These are phyloP conservation scores for Ilex paraguariensis DNA, from an alignment of 305 asterid species.

Conservation along the genomic window DNA sequence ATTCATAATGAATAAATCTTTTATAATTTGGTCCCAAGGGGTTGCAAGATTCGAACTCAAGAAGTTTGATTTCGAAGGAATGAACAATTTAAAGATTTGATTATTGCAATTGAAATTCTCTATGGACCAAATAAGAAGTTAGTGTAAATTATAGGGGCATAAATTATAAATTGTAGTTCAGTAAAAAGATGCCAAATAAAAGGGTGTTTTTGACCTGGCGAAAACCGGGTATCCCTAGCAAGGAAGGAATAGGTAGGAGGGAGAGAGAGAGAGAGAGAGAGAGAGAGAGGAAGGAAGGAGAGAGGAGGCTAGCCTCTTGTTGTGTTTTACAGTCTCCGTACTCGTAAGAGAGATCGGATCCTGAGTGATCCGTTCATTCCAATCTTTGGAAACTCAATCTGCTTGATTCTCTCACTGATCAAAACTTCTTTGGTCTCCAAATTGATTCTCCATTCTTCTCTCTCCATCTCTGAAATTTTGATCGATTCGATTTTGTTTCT, in stretches of 20 bases:
- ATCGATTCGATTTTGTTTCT: slow-evolving; percentile 11
- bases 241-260: slow-evolving; percentile 6
- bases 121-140: no score
- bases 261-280: slow-evolving; percentile 3
- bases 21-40: no score
- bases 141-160: no score
- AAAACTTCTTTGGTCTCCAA: no score
- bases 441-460: not conserved
- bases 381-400: slow-evolving; percentile 6
- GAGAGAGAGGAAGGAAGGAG: slow-evolving; percentile 14
- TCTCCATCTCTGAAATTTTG: slow-evolving; percentile 14
- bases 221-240: slow-evolving; percentile 7
- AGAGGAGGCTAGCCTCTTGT: slow-evolving; percentile 11
- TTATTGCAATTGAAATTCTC: no score
- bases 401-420: not conserved
- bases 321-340: not conserved
- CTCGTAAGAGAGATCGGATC: slow-evolving; percentile 3
- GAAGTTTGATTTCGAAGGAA: no score
- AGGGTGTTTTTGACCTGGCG: not conserved
- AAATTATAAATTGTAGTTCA: no score
- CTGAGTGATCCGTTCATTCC: slow-evolving; percentile 3
- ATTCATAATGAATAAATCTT: no score
- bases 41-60: no score
- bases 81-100: no score
- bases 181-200: no score